These are phyloP conservation scores for Chaetomiaceae sp. DNA, from an alignment of 2,329 filamentous ascomycete species.

Conservation along the genomic window DNA sequence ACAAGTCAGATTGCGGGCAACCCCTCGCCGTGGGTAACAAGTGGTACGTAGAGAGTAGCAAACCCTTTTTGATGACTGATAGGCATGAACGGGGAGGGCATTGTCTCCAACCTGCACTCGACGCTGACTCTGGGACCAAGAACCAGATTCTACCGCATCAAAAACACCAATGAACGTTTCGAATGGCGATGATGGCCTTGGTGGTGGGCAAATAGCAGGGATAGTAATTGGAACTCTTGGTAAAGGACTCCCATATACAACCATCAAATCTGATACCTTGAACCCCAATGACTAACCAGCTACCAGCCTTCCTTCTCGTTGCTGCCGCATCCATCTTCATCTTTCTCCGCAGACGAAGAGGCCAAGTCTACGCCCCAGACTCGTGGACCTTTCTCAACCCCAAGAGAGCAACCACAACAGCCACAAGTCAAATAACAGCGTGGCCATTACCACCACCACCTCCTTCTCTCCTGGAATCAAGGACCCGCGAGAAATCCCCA, in stretches of 20 bases:
- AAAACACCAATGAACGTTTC: neutral
- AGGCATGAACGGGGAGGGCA: too few species aligned
- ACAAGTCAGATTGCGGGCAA: neutral
- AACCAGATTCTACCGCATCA: neutral
- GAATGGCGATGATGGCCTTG: neutral
- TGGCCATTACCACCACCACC: too few species aligned
- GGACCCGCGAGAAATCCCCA: too few species aligned
- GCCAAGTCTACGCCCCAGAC: neutral
- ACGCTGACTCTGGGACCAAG: neutral
- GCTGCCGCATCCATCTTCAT: neutral
- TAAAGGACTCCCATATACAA: neutral
- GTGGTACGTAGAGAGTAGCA: too few species aligned
- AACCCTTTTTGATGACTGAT: too few species aligned
- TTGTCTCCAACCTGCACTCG: neutral
- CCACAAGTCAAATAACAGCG: too few species aligned
- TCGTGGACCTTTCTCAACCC: neutral
- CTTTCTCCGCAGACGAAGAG: neutral
- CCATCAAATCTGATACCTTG: too few species aligned
- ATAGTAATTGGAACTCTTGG: constrained; percentile 1
- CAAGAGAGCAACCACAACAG: neutral
- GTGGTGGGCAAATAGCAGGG: constrained; percentile 4
- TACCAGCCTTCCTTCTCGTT: neutral
- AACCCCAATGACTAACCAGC: too few species aligned
- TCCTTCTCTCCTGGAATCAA: too few species aligned
- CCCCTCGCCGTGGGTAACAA: neutral